Conservation (phyloP, 805 yeast genomes). For the Yarrowia sp. region DNA sequence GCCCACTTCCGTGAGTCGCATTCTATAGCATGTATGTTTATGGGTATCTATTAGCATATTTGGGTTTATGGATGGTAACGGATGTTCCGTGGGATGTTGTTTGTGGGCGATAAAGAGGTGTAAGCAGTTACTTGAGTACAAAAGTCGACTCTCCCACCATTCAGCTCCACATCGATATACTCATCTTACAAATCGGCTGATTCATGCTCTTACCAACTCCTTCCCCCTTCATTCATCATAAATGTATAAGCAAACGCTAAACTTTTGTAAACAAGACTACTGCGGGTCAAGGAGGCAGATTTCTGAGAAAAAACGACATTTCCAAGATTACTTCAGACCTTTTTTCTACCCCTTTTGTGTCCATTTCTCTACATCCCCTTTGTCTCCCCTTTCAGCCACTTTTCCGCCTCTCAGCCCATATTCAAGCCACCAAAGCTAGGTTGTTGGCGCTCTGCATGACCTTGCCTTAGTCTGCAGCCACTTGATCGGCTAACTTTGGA, state of each 20-base stretch:
- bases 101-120: neutral
- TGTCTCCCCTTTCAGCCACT: neutral
- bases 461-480: slow-evolving; percentile 25
- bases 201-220: neutral
- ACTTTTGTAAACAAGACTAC: neutral
- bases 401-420: slow-evolving; percentile 13
- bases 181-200: neutral
- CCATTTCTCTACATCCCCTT: neutral
- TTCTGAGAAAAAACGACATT: too few species aligned
- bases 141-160: neutral
- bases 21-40: slow-evolving; percentile 14
- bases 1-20: slow-evolving; percentile 6
- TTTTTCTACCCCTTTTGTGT: too few species aligned
- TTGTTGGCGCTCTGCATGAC: slow-evolving; percentile 28
- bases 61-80: slow-evolving; percentile 9
- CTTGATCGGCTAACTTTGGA: slow-evolving; percentile 34
- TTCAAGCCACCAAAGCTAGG: slow-evolving; percentile 15
- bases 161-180: neutral
- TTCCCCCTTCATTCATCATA: neutral
- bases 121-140: neutral
- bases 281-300: neutral
- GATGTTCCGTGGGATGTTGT: neutral
- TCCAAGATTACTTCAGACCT: too few species aligned
- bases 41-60: neutral
- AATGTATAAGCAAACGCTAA: neutral